A percentile compares a stretch with the other conserved stretches of the same genome.
Evolutionary conservation across 1,139 yeast species (phyloP).

Genomic region (Protomyces lactucae-debilis): DNA sequence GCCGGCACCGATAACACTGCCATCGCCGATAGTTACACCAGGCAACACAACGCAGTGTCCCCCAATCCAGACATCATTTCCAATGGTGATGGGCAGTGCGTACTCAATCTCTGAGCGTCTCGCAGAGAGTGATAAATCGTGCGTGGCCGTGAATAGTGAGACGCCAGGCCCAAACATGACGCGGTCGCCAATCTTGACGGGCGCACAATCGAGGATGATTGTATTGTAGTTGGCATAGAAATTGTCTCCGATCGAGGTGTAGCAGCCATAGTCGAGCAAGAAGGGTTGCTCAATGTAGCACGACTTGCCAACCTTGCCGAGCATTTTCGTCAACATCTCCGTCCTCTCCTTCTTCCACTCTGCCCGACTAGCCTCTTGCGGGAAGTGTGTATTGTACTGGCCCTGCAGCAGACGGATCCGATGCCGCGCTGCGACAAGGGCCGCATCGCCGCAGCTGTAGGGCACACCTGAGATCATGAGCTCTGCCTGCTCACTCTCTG

Average conservation of each 20-base stretch:
- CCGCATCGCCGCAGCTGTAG: neutral
- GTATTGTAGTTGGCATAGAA: constrained; percentile 51
- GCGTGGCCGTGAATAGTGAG: constrained; percentile 57
- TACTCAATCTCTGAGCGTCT: constrained; percentile 49
- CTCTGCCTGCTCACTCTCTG: neutral
- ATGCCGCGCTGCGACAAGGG: constrained; percentile 1
- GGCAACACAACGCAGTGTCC: constrained; percentile 53
- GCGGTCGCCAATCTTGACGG: constrained; percentile 58
- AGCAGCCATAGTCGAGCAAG: constrained; percentile 55
- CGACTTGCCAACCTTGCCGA: neutral
- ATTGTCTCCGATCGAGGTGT: constrained; percentile 48
- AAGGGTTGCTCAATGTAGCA: constrained; percentile 50
- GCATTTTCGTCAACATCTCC: neutral
- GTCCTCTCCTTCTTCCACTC: neutral
- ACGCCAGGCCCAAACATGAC: constrained; percentile 64
- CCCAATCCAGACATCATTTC: constrained; percentile 65
- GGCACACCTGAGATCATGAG: constrained; percentile 2
- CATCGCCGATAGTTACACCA: constrained; percentile 63
- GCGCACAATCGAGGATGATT: constrained; percentile 56
- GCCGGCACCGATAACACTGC: constrained; percentile 64
- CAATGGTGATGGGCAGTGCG: constrained; percentile 55
- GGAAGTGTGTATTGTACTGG: neutral
- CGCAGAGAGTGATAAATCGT: constrained; percentile 52
- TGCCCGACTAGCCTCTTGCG: neutral
- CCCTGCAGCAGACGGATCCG: neutral